Evolutionary conservation across 2,329 filamentous ascomycete genomes (phyloP).

Genomic region (Ophiosphaerella herpotricha): DNA sequence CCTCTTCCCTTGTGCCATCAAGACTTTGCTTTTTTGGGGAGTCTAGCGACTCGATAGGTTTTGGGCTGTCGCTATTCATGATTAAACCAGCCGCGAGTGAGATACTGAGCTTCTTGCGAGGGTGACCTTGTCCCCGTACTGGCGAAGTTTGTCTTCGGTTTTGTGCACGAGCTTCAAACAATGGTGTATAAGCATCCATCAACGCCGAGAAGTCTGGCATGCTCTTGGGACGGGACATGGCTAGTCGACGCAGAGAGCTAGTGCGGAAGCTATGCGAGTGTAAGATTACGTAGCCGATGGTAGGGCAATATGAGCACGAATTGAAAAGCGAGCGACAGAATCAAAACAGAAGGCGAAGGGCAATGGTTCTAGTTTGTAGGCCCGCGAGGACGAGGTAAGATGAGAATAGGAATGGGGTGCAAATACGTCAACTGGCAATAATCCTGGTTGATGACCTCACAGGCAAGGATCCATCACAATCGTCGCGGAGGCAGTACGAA

Average conservation of each 20-base stretch:
- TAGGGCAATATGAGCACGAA: too few species aligned
- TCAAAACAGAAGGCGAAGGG: conserved; percentile 1
- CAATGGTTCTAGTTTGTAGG: not conserved
- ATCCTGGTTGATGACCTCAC: conserved; percentile 46
- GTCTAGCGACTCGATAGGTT: conserved; percentile 9
- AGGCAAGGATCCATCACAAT: conserved; percentile 11
- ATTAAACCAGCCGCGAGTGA: conserved; percentile 44
- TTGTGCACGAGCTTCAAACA: conserved; percentile 29
- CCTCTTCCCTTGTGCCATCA: conserved; percentile 9
- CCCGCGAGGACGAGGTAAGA: conserved; percentile 5
- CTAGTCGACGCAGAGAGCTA: not conserved
- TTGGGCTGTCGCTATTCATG: conserved; percentile 35
- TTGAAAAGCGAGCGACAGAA: not conserved
- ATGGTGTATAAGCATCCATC: conserved; percentile 33
- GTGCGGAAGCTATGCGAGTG: not conserved
- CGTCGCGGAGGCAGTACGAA: conserved; percentile 4
- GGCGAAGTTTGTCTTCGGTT: conserved; percentile 26
- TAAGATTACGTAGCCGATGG: not conserved
- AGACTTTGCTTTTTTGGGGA: conserved; percentile 24
- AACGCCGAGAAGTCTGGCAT: conserved; percentile 42
- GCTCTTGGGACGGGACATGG: conserved; percentile 39
- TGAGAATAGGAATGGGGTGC: conserved; percentile 22
- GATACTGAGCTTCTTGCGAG: conserved; percentile 39
- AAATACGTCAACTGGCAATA: conserved; percentile 22
- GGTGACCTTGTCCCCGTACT: conserved; percentile 20